Evolutionary conservation across 2,329 filamentous ascomycete species (phyloP), one percentile per base, ranked within the genome.

Genomic region (Calonectria pauciramosa): DNA sequence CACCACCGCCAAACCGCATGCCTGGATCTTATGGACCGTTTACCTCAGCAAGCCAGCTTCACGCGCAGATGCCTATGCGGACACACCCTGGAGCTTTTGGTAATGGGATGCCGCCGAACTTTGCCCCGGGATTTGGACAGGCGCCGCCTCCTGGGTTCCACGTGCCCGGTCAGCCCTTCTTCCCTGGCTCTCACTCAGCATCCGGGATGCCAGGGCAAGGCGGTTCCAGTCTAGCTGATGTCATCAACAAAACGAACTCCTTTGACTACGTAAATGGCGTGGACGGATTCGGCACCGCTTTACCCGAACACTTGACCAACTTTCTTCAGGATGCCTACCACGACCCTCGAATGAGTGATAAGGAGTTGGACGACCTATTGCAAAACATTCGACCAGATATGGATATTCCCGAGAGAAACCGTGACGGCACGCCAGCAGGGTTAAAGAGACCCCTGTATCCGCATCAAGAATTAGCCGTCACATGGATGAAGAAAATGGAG

Each of bases 401-500:
- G 80, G 92, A 94, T 9, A 88, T 93, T 16, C 87, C 90, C 0
- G 87, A 88, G 34, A 89, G 93, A 70, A 88, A 92, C 67, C 90
- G 93, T 20, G 91, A 94, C 72, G 90, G 91, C 30, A 95, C 94
- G 0, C 95, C 95, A 0, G 89, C 90, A 52, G 93, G 89, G 1
- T 90, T 98, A 81, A 91, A 88, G 73, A 92, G 91, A 72, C 87
- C 89, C 0, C 87, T 98, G 11, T 95, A 97, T 86, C 91, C 93
- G 59, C 96, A 98, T 80, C 96, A 98, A 82, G 93, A 94, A 79
- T 87, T 96, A 84, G 95, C 95, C 9, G 87, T 98, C 36, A 91
- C 93, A 16, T 98, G 96, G 96, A 92, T 98, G 90, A 89, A 93
- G 60, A 89, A 92, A n/a, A 95, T 95, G 83, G 96, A 98, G 83